Percentiles rank a stretch among this genome's conserved stretches.
These are phyloP conservation scores for Neurospora tetrasperma DNA, from an alignment of 495 filamentous ascomycete species.

Conservation along the genomic window DNA sequence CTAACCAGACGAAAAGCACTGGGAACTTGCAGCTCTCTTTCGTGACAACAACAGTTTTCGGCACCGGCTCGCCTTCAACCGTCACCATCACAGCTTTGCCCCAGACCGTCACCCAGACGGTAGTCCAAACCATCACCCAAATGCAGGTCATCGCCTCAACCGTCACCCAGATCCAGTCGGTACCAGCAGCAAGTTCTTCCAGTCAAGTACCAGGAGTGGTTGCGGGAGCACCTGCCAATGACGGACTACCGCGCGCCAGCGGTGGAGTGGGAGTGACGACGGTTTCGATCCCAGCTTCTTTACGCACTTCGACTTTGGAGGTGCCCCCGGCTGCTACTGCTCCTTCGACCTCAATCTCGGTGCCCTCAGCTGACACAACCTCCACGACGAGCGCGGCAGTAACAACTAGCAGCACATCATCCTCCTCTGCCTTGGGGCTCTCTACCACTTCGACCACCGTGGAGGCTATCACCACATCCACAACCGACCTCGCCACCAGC, in stretches of 20 bases:
- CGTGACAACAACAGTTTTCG: conserved; percentile 29
- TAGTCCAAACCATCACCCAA: background rate
- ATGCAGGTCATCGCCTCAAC: background rate
- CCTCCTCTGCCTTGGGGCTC: background rate
- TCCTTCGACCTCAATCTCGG: background rate
- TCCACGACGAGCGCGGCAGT: background rate
- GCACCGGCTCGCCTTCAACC: conserved; percentile 22
- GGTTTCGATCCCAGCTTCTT: conserved; percentile 14
- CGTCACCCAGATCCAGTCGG: background rate
- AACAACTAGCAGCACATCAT: background rate
- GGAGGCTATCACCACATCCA: background rate
- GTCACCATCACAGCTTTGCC: conserved; percentile 33
- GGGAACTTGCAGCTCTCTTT: conserved; percentile 24
- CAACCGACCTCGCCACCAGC: background rate
- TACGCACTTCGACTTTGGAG: conserved; percentile 11
- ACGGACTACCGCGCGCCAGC: background rate
- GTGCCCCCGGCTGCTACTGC: conserved; percentile 9
- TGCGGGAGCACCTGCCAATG: conserved; percentile 1
- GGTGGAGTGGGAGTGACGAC: conserved; percentile 23
- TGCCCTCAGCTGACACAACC: background rate
- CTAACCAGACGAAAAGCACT: background rate
- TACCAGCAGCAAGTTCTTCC: background rate
- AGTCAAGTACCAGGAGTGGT: background rate
- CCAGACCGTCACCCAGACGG: conserved; percentile 27
- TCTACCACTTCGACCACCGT: background rate